A percentile compares a stretch with the other conserved stretches of the same genome.
phyloP scores from a whole-genome alignment of 768 basidiomycete species.

The Dentipellis sp. region DNA sequence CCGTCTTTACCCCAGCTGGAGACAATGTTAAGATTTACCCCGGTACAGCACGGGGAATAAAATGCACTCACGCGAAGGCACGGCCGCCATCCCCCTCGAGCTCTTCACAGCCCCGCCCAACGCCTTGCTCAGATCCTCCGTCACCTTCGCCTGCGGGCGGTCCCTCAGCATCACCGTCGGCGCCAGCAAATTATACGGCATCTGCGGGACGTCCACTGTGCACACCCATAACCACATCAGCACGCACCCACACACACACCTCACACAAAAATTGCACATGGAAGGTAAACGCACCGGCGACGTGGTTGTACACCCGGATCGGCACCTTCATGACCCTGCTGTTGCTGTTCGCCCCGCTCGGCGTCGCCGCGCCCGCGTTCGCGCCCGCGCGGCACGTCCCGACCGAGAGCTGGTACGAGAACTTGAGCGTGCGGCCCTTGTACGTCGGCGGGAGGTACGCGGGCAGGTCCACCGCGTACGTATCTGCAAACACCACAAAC shows the following conservation, averaged over 20 bases:
- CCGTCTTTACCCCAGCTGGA: background rate
- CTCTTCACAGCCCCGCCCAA: background rate
- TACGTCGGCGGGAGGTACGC: constrained; percentile 84
- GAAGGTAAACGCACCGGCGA: constrained; percentile 57
- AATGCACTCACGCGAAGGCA: background rate
- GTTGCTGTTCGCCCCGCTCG: constrained; percentile 34
- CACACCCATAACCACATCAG: background rate
- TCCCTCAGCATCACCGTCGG: background rate
- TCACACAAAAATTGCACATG: background rate
- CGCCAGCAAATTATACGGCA: background rate
- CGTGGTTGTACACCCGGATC: constrained; percentile 83
- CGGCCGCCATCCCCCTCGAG: background rate
- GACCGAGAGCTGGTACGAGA: constrained; percentile 86
- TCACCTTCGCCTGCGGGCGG: background rate
- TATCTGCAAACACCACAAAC: constrained; percentile 39
- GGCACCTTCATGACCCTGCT: constrained; percentile 87
- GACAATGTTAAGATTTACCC: background rate
- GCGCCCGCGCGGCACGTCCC: constrained; percentile 63
- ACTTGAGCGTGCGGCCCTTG: constrained; percentile 71
- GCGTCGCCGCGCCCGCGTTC: constrained; percentile 14
- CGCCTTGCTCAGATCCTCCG: background rate
- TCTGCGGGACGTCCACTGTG: constrained; percentile 8
- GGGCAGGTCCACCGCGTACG: constrained; percentile 71
- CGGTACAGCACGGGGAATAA: background rate
- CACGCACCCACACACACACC: background rate